Conservation (phyloP, 192 early-diverging fungal genomes). For the Backusella macrospora region DNA sequence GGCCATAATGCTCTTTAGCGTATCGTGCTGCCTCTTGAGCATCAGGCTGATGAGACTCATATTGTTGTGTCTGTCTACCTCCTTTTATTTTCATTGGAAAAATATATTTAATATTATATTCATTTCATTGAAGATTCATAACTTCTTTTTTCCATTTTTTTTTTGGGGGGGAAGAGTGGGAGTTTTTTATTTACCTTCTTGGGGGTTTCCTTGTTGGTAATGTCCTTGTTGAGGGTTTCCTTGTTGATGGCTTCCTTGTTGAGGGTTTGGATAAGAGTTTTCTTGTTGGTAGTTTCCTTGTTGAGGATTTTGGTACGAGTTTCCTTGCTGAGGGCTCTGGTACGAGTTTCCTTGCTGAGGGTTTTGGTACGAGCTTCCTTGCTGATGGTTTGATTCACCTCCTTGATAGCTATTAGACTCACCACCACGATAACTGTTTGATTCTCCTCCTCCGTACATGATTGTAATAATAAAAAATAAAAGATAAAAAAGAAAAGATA, state of each 20-base stretch:
- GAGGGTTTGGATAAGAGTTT: too few species aligned
- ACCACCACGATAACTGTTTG: constrained; percentile 25
- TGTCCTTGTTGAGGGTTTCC: too few species aligned
- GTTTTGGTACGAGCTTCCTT: too few species aligned
- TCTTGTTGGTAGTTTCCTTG: too few species aligned
- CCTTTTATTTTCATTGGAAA: constrained; percentile 1
- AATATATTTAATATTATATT: not conserved
- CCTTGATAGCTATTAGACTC: constrained; percentile 14
- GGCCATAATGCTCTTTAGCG: constrained; percentile 33
- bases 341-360: too few species aligned
- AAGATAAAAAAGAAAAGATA: not conserved
- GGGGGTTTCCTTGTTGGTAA: too few species aligned
- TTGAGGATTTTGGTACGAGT: too few species aligned
- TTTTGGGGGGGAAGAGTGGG: not conserved
- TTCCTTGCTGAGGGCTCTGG: too few species aligned
- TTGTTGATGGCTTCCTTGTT: too few species aligned
- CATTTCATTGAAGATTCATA: not conserved
- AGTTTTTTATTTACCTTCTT: too few species aligned
- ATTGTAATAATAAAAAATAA: constrained; percentile 5
- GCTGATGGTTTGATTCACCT: not conserved
- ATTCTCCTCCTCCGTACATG: constrained; percentile 24
- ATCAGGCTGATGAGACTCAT: constrained; percentile 15
- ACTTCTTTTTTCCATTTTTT: not conserved
- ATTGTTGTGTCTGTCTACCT: not conserved
- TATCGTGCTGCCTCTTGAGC: constrained; percentile 29